Conservation (phyloP, 75 land plant species). For the Adiantum capillusveneris region DNA sequence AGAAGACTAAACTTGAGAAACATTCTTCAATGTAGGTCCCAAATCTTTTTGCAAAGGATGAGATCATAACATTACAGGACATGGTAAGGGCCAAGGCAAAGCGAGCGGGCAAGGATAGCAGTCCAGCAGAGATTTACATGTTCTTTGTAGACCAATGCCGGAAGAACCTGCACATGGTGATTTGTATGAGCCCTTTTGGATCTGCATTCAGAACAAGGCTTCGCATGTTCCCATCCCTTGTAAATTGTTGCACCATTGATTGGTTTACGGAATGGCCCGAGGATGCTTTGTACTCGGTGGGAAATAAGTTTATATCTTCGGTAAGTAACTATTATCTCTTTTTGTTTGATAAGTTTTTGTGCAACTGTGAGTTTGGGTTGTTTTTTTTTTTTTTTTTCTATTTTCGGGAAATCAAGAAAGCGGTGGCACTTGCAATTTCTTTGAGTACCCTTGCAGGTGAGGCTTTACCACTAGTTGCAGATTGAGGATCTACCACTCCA, state of each 20-base stretch:
- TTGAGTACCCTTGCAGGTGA: no score
- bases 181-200: constrained; percentile 40
- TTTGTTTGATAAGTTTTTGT: no score
- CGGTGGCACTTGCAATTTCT: no score
- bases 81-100: constrained; percentile 20
- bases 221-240: constrained; percentile 42
- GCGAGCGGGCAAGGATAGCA: constrained; percentile 29
- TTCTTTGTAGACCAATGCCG: constrained; percentile 35
- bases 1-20: no score
- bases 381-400: no score
- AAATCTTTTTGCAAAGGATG: constrained; percentile 33
- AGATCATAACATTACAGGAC: constrained; percentile 24
- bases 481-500: no score
- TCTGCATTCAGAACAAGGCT: constrained; percentile 29
- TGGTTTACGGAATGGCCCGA: constrained; percentile 47
- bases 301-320: constrained; percentile 24
- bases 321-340: no score
- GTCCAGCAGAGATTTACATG: constrained; percentile 26
- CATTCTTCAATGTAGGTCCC: constrained; percentile 21
- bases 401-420: no score
- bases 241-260: constrained; percentile 38
- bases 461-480: no score
- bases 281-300: constrained; percentile 31
- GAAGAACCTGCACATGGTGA: constrained; percentile 33
- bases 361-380: no score